Base-by-base conservation (phyloP, 495 filamentous ascomycete species). In the Glutinoglossum americanum region DNA sequence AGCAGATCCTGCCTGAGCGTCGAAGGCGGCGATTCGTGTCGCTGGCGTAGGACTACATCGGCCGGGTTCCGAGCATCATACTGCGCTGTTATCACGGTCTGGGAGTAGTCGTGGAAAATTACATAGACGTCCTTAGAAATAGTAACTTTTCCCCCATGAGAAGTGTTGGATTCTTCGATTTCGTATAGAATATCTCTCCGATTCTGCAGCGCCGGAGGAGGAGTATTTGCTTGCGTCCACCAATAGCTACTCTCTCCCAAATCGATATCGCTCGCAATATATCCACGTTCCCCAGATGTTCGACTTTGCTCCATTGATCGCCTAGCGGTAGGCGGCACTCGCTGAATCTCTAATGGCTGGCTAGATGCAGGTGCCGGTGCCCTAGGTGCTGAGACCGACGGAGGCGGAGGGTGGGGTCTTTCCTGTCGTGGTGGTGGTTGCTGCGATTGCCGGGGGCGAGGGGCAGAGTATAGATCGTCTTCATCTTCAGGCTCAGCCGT, bases 101-200 rank as follows among this genome's bases (percentile, higher is more conserved):
- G 92, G 17, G 89, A 96, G 67, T 97, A 97, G 69, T 98, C 92
- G 59, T 87, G 82, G 72, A 83, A 97, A 1, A 98, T 74, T 27
- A 95, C 72, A 64, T 83, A 94, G 30, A 95, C 75, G 55, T 88
- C 81, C 61, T 89, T 89, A 0, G 79, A 80, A 26, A 94, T 71
- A 0, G 73, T 80, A 7, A 76, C 78, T 66, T 81, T 82, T 27
- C 82, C 82, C 45, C 81, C 80, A 17, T 80, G 77, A 37, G 83
- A 17, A 80, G 71, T 8, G 81, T 76, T 78, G 5, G 81, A 79
- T 66, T 95, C 88, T 62, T 94, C 87, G 19, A 82, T 73, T 65
- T 97, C 89, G 56, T 78, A 82, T 27, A 90, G 78, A 32, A 97
- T 70, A 66, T 97, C 92, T 59, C 80, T 81, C 60, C 92, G 84